Percentiles rank a stretch among this genome's conserved stretches.
phyloP scores from a whole-genome alignment of 1,284 basidiomycete genomes.

The Ceratobasidium sp. region DNA sequence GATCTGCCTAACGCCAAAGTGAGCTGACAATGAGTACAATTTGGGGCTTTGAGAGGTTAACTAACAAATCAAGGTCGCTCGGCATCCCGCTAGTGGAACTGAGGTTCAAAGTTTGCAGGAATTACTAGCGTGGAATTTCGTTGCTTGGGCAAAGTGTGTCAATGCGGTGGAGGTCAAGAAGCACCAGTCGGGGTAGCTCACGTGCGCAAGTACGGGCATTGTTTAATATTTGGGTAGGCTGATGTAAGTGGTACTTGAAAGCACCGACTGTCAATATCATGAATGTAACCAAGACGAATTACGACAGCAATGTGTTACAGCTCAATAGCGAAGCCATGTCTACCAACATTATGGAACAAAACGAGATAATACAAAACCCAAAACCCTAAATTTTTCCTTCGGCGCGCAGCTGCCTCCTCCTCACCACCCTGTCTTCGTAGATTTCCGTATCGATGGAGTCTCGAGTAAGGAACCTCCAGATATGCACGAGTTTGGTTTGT shows the following conservation, averaged over 20 bases:
- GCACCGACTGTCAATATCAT: neutral
- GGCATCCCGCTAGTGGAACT: constrained; percentile 21
- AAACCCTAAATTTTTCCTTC: constrained; percentile 6
- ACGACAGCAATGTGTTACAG: neutral
- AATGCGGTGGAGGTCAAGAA: too few relatives aligned
- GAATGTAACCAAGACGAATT: neutral
- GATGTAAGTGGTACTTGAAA: too few relatives aligned
- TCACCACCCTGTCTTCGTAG: constrained; percentile 49
- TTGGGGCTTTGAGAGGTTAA: neutral
- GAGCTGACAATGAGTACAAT: neutral
- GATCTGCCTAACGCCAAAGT: constrained; percentile 66
- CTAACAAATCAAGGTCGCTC: constrained; percentile 42
- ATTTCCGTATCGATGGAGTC: constrained; percentile 89
- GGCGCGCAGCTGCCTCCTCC: constrained; percentile 12
- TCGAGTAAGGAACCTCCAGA: constrained; percentile 80
- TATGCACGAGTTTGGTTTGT: constrained; percentile 78
- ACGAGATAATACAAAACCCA: neutral
- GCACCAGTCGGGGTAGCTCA: too few relatives aligned
- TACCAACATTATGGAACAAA: neutral
- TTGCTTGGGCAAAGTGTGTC: neutral
- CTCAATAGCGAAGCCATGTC: too few relatives aligned
- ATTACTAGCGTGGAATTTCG: neutral
- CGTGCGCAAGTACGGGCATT: too few relatives aligned
- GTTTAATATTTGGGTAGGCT: too few relatives aligned
- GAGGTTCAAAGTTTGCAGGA: neutral